A percentile compares a stretch with the other conserved stretches of the same genome.
These are phyloP conservation scores for Paecilomyces variotii DNA, from an alignment of 2,329 filamentous ascomycete species.

Conservation along the genomic window DNA sequence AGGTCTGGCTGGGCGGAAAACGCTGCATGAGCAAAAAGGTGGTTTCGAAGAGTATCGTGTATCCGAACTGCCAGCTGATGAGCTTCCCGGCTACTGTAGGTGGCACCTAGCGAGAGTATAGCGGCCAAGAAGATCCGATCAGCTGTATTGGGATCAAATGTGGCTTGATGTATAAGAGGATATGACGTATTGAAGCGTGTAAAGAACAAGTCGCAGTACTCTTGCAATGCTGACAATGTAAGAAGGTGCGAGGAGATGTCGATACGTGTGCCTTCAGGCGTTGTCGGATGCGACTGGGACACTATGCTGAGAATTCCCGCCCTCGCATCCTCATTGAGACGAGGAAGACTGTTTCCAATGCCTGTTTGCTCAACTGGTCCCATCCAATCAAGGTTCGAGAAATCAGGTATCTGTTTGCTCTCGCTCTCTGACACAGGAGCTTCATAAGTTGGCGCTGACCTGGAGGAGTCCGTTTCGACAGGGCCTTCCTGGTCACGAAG, in stretches of 20 bases:
- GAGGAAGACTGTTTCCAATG: slow-evolving; percentile 12
- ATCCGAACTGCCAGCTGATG: slow-evolving; percentile 56
- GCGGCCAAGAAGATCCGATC: slow-evolving; percentile 49
- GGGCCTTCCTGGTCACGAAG: not conserved
- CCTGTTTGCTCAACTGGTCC: slow-evolving; percentile 7
- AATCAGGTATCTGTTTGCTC: slow-evolving; percentile 1
- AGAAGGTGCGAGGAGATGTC: slow-evolving; percentile 46
- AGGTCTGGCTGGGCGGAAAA: slow-evolving; percentile 53
- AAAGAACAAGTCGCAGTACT: slow-evolving; percentile 54
- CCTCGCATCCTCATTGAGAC: slow-evolving; percentile 24
- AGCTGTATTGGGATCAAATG: slow-evolving; percentile 44
- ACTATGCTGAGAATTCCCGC: slow-evolving; percentile 43
- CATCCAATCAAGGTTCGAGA: slow-evolving; percentile 22
- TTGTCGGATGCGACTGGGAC: slow-evolving; percentile 40
- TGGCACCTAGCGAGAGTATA: slow-evolving; percentile 53
- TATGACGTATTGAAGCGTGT: slow-evolving; percentile 53
- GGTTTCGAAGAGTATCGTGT: slow-evolving; percentile 51
- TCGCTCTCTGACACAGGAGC: not conserved
- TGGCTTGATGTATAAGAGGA: slow-evolving; percentile 51
- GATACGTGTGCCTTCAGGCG: slow-evolving; percentile 41
- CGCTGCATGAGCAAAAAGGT: slow-evolving; percentile 50
- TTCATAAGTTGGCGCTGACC: not conserved
- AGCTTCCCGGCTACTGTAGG: slow-evolving; percentile 51
- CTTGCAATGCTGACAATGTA: slow-evolving; percentile 44
- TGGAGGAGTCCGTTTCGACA: not conserved